Conservation (phyloP, 306 rosid genomes). For the Lagenaria siceraria region DNA sequence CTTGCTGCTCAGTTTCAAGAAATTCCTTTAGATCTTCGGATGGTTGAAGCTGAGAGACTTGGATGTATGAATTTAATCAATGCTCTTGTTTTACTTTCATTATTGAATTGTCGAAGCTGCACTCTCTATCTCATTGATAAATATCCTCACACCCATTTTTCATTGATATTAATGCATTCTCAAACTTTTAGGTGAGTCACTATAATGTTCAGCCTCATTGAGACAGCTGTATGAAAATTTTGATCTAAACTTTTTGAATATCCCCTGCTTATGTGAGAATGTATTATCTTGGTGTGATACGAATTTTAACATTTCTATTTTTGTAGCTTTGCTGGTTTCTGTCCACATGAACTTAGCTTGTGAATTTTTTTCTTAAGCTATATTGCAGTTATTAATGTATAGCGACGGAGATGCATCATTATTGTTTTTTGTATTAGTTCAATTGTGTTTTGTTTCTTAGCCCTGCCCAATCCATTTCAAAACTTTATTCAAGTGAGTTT, state of each 20-base stretch:
- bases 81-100: background rate
- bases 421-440: background rate
- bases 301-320: background rate
- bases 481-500: background rate
- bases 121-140: background rate
- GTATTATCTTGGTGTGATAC: background rate
- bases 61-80: constrained; percentile 44
- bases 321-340: background rate
- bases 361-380: background rate
- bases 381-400: background rate
- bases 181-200: background rate
- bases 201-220: background rate
- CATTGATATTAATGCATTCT: background rate
- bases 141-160: background rate
- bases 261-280: background rate
- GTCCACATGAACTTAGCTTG: background rate
- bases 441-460: background rate
- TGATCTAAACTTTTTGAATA: background rate
- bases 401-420: background rate
- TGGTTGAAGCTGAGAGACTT: constrained; percentile 87
- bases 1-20: constrained; percentile 98
- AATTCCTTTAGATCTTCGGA: constrained; percentile 78
- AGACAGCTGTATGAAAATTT: background rate
- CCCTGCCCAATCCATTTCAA: background rate
- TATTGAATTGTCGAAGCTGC: background rate